Evolutionary conservation across 495 filamentous ascomycete genomes (phyloP).

Genomic region (Penicillium herquei): DNA sequence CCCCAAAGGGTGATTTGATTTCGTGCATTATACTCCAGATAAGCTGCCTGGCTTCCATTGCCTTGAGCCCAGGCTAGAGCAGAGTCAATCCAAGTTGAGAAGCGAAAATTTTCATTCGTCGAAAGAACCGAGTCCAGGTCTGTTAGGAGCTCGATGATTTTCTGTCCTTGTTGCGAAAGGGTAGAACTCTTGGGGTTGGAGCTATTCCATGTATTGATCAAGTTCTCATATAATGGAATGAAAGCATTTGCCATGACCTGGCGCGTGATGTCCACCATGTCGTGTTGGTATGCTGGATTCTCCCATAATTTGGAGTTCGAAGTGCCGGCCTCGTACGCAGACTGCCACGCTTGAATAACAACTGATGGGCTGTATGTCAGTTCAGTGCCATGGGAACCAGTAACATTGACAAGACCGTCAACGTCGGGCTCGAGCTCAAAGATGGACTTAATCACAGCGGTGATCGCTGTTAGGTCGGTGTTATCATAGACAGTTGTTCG

Average conservation of each 20-base stretch:
- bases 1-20: constrained; percentile 58
- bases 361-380: constrained; percentile 43
- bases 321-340: constrained; percentile 37
- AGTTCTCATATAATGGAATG: constrained; percentile 33
- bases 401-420: constrained; percentile 33
- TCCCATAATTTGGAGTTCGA: constrained; percentile 38
- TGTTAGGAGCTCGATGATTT: constrained; percentile 31
- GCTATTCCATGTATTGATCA: constrained; percentile 36
- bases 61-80: constrained; percentile 35
- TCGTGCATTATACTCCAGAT: constrained; percentile 50
- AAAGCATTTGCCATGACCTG: constrained; percentile 52
- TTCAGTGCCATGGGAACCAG: constrained; percentile 40
- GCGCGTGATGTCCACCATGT: constrained; percentile 52
- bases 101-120: constrained; percentile 44
- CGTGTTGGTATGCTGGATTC: constrained; percentile 47
- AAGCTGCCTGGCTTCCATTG: constrained; percentile 28
- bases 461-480: constrained; percentile 38
- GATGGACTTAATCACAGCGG: constrained; percentile 47
- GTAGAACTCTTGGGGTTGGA: constrained; percentile 12
- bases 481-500: constrained; percentile 52
- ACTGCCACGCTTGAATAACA: constrained; percentile 41
- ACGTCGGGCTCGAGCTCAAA: constrained; percentile 44
- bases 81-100: constrained; percentile 41
- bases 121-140: constrained; percentile 45
- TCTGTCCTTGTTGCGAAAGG: constrained; percentile 24